Evolutionary conservation across 305 asterid species (phyloP).

Genomic region (Nicotiana rustica): DNA sequence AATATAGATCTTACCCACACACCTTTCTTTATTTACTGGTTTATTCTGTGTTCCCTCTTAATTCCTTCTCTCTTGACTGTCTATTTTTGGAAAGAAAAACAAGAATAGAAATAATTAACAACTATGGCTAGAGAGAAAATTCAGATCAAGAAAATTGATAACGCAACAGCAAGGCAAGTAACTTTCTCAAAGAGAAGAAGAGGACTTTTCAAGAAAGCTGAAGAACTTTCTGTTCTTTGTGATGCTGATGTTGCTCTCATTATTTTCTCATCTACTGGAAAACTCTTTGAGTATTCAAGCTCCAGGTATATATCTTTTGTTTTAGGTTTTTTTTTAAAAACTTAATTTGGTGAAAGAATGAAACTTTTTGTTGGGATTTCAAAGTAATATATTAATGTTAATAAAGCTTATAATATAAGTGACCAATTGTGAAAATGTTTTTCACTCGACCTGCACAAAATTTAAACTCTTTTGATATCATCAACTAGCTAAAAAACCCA

Average conservation of each 20-base stretch:
- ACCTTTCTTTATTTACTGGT: slow-evolving; percentile 47
- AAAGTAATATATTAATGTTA: too few relatives aligned
- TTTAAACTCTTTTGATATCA: neutral
- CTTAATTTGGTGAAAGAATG: too few relatives aligned
- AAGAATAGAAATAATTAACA: neutral
- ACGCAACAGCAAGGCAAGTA: slow-evolving; percentile 77
- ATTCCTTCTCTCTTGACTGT: slow-evolving; percentile 29
- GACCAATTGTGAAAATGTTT: too few relatives aligned
- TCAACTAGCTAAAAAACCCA: neutral
- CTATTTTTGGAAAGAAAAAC: slow-evolving; percentile 8
- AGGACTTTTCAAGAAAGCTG: slow-evolving; percentile 89
- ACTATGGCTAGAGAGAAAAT: slow-evolving; percentile 77
- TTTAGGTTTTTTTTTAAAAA: neutral
- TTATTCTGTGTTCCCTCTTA: slow-evolving; percentile 48
- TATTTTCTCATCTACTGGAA: slow-evolving; percentile 76
- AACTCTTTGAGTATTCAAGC: slow-evolving; percentile 72
- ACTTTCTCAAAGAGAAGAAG: slow-evolving; percentile 85
- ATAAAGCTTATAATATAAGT: too few relatives aligned
- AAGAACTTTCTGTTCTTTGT: slow-evolving; percentile 79
- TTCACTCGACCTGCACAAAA: neutral
- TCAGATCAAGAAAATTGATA: slow-evolving; percentile 80
- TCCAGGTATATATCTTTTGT: slow-evolving; percentile 54
- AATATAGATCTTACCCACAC: neutral
- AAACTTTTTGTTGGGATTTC: too few relatives aligned
- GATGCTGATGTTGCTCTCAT: slow-evolving; percentile 85